phyloP scores from a whole-genome alignment of 257 asterid genomes.

The Cordia subcordata region DNA sequence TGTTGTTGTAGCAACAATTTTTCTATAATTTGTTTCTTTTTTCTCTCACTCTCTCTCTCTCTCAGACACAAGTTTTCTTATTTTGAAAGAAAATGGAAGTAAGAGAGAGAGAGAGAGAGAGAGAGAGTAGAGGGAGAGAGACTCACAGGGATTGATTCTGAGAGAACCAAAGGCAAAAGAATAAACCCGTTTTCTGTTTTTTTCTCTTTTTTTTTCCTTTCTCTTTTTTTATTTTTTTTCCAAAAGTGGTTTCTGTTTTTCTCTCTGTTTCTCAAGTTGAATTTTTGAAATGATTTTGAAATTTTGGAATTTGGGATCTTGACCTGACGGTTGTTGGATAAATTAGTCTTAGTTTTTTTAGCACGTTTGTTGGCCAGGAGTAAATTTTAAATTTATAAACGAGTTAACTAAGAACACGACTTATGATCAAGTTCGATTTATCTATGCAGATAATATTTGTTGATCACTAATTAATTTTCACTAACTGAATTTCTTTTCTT shows the following conservation, averaged over 20 bases:
- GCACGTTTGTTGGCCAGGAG: slow-evolving; percentile 6
- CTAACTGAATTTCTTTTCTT: no score
- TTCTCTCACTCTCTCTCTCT: slow-evolving; percentile 30
- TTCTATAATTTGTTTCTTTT: background rate
- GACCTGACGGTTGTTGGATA: slow-evolving; percentile 34
- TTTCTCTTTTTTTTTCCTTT: background rate
- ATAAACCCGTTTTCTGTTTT: no score
- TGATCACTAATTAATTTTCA: no score
- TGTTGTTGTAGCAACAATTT: background rate
- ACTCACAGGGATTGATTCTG: slow-evolving; percentile 22
- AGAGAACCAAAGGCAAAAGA: slow-evolving; percentile 16
- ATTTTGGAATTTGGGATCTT: slow-evolving; percentile 14
- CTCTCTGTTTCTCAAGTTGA: slow-evolving; percentile 12
- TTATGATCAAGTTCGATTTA: no score
- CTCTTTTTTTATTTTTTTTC: slow-evolving; percentile 11
- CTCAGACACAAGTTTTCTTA: slow-evolving; percentile 25
- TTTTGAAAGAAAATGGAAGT: slow-evolving; percentile 24
- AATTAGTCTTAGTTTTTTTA: background rate
- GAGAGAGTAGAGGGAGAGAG: slow-evolving; percentile 5
- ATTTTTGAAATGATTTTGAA: slow-evolving; percentile 24
- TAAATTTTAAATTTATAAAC: no score
- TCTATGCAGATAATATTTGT: no score
- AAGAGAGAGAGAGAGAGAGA: slow-evolving; percentile 1
- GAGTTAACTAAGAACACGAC: no score
- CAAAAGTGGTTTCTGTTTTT: slow-evolving; percentile 18